Evolutionary conservation across 805 yeast genomes (phyloP).

Genomic region (Sporopachydermia lactativora): DNA sequence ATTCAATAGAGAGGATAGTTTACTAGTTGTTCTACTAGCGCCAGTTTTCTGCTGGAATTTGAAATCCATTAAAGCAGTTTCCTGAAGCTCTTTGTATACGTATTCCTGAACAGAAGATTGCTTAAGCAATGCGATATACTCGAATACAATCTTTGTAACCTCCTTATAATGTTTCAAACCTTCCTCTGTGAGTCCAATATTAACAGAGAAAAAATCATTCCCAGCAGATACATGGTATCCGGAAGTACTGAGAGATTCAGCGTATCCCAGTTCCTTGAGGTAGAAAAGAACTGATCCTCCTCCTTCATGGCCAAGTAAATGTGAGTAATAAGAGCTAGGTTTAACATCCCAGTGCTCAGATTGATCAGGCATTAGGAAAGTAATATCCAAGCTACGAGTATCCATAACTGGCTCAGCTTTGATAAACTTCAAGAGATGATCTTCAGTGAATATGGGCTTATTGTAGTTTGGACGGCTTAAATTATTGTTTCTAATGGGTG

Average conservation of each 20-base stretch:
- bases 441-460: constrained; percentile 31
- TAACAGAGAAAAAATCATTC: constrained; percentile 51
- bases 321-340: constrained; percentile 63
- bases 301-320: constrained; percentile 87
- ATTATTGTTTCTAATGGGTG: constrained; percentile 40
- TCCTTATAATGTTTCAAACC: constrained; percentile 56
- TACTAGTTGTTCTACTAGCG: constrained; percentile 61
- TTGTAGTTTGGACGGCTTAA: constrained; percentile 29
- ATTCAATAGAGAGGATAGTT: constrained; percentile 47
- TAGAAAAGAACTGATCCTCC: constrained; percentile 66
- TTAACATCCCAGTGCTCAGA: constrained; percentile 48
- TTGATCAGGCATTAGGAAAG: constrained; percentile 68
- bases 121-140: constrained; percentile 53
- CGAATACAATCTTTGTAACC: constrained; percentile 47
- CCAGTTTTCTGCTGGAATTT: constrained; percentile 67
- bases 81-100: constrained; percentile 66
- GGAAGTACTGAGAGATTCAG: constrained; percentile 66
- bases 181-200: constrained; percentile 58
- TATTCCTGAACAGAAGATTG: constrained; percentile 54
- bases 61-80: constrained; percentile 55
- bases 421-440: constrained; percentile 39
- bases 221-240: constrained; percentile 51
- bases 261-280: constrained; percentile 67
- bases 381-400: constrained; percentile 45
- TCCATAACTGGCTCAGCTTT: constrained; percentile 78